Evolutionary conservation across 805 yeast species (phyloP), one percentile per base, ranked within the genome.

Genomic region (Nakazawaea wyomingensis): DNA sequence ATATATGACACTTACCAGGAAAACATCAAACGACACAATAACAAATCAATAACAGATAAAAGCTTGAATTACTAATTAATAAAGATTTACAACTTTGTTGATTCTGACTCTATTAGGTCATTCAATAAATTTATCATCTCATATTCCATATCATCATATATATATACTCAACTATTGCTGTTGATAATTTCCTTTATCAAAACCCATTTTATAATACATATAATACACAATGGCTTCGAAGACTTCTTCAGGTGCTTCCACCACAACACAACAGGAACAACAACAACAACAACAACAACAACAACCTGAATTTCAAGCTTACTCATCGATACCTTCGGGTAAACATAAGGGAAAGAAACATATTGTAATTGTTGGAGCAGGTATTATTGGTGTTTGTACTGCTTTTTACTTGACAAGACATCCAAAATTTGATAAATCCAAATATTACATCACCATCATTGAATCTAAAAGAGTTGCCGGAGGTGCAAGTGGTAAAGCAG

Each of bases 401-500:
- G 97, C 98, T 1, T 93, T 85, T 62, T 91, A 82, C 55, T 61
- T 93, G 31, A 85, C 93, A 2, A 74, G 75, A 45, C 98, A 91
- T 60, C 91, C 95, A 2, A 72, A 74, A 43, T 91, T 80, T 60
- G 82, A 84, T 53, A 78, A 85, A 0, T 66, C 69, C 26, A 81
- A 77, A 45, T 80, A 86, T 57, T 89, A 86, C 54, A 85, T 91
- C 50, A 85, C 96, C 5, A 75, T 91, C 16, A 59, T 93, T 11
- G 99, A 91, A 61, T 80, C 91, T 41, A 87, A 86, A 49, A 71
- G 96, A 54, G 95, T 95, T 5, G 99, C 98, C 0, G 95, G 96
- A 41, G 98, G 96, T 37, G 98, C 99, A 16, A 78, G 88, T 33
- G 99, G 99, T 43, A 93, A 91, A 55, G 98, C 99, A 5, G 99